Evolutionary conservation across 345 rosid genomes (phyloP).

Genomic region (Rhizophora mangle): DNA sequence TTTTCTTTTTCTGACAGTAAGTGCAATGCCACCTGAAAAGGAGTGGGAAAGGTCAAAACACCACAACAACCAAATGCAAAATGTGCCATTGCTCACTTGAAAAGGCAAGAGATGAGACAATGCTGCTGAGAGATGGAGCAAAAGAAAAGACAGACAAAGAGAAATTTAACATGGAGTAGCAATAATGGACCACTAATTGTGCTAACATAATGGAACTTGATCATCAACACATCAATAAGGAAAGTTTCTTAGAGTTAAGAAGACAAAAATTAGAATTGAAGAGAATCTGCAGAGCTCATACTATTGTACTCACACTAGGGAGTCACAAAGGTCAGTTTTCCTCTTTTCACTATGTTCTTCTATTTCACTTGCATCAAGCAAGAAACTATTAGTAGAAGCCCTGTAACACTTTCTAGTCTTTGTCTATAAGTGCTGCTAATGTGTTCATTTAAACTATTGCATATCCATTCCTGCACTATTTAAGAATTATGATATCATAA

Average conservation of each 20-base stretch:
- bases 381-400: neutral
- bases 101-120: neutral
- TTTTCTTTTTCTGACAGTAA: constrained; percentile 71
- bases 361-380: neutral
- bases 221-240: neutral
- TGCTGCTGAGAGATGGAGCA: neutral
- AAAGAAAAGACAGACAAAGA: neutral
- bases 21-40: constrained; percentile 78
- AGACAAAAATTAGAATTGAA: neutral
- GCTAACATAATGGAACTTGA: neutral
- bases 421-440: neutral
- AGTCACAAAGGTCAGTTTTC: neutral
- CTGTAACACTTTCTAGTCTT: neutral
- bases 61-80: constrained; percentile 1
- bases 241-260: neutral
- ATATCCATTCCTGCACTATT: too few relatives aligned
- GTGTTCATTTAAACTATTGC: neutral
- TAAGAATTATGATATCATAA: too few relatives aligned
- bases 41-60: constrained; percentile 1
- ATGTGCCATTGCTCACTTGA: neutral
- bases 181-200: neutral
- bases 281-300: neutral
- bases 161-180: neutral
- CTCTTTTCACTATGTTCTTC: neutral
- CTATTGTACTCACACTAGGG: neutral